Evolutionary conservation across 176 grass and related monocot genomes (phyloP), one percentile per base, ranked within the genome.

Genomic region (Musa schizocarpa): DNA sequence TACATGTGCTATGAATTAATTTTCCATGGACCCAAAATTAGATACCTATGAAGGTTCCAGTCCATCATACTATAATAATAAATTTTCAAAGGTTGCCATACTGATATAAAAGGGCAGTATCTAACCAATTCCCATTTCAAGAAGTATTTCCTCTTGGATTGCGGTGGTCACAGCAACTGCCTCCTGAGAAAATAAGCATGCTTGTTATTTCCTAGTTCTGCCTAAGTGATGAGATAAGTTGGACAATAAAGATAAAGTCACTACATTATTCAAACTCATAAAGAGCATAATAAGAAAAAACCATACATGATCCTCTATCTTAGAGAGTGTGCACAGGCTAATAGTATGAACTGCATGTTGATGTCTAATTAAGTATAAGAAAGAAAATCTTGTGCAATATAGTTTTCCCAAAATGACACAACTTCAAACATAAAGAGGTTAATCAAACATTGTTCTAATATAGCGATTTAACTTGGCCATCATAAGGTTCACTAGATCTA

Each of bases 111-210:
- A 67, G 50, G 54, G 11, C 3, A 63, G 34, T 3, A 69, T 68
- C 51, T 48, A 74, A 95, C 92, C 88, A 50, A 95, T 86, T 20
- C 85, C 92, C 92, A 95, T 90, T 81, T 90, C 88, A 1, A 68
- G 78, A 62, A 95, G 81, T 34, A 95, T 88, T 64, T 90, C 92
- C 69, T 95, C 92, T 75, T 95, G 92, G 79, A 95, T 88, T 51
- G 79, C 83, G 21, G 88, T 95, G 16, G 88, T 95, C 64, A 90
- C 81, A 9, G 88, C 92, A 25, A 95, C 88, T 12, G 92, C 92
- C 69, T 95, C 92, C 92, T 95, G 22, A 50, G 53, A 1, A 50
- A 54, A 65, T 3, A 72, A 52, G 53, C 25, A 72, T 50, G n/a
- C 6, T 25, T 58, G 1, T 9, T 67, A 43, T 3, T 1, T 21